phyloP scores from a whole-genome alignment of 2,329 filamentous ascomycete species.

The Paraphaeosphaeria minitans region DNA sequence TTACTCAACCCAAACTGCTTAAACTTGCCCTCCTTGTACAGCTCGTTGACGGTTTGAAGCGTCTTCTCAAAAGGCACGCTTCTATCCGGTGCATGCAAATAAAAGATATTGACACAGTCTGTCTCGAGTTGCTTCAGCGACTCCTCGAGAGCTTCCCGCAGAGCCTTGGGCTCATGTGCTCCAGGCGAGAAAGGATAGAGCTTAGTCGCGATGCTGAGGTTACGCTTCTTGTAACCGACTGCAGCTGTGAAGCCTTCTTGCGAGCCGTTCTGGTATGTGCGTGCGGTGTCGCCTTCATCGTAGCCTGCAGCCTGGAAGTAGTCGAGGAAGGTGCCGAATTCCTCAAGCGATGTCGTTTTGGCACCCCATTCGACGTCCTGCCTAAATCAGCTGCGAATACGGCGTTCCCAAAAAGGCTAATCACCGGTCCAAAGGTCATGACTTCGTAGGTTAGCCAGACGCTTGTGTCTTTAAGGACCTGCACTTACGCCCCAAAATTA shows the following conservation, averaged over 20 bases:
- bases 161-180: background rate
- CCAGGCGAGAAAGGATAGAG: background rate
- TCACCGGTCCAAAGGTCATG: constrained; percentile 7
- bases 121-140: constrained; percentile 6
- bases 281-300: constrained; percentile 1
- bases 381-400: background rate
- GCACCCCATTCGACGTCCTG: constrained; percentile 54
- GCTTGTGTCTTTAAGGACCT: background rate
- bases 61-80: constrained; percentile 3
- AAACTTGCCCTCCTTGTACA: constrained; percentile 2
- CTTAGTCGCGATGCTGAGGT: constrained; percentile 1
- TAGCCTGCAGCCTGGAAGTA: constrained; percentile 4
- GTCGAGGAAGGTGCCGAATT: constrained; percentile 1
- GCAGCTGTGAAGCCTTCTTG: constrained; percentile 5
- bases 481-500: constrained; percentile 6
- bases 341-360: constrained; percentile 65
- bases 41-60: background rate
- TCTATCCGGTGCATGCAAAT: constrained; percentile 3
- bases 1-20: constrained; percentile 1
- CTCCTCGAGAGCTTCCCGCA: background rate
- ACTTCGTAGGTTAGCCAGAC: background rate
- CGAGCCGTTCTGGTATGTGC: background rate
- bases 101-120: constrained; percentile 2
- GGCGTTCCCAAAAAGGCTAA: background rate
- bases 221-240: background rate